Evolutionary conservation across 1,139 yeast genomes (phyloP), one percentile per base, ranked within the genome.

Genomic region (Lodderomyces oxycetoniae): DNA sequence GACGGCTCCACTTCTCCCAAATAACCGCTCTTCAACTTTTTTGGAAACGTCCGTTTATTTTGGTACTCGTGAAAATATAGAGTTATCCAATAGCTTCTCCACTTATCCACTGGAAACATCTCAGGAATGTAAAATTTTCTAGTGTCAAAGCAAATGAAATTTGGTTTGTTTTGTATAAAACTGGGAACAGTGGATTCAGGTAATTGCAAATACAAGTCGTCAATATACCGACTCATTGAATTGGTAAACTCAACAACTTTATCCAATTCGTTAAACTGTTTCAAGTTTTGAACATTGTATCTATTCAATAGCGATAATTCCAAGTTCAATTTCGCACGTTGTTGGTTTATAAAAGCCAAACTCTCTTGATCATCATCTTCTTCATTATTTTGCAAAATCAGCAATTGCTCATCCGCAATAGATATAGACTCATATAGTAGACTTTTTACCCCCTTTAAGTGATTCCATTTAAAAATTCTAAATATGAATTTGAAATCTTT

Each of bases 21-120:
- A 32, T 34, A 36, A 4, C 46, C 46, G 17, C 38, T 31, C 33
- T 38, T 39, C 5, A 42, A 16, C 10, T 10, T 31, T 2, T 16
- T 7, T 1, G 46, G 46, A 26, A 34, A 25, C 11, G 24, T 12
- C 5, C 33, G 27, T 3, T 32, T 17, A 8, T 16, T 19, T 5
- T 19, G 19, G 11, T 19, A 11, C 11, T 34, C 32, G 4, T 38
- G 17, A 8, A 41, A 26, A 28, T 36, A 45, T 11, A 27, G 16
- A 13, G 30, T 8, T 27, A 47, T 37, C 51, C 53, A 50, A 38
- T 37, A 47, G 15, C 35, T 31, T 33, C 55, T 38, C 53, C 53
- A 50, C 6, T 34, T 30, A 11, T 16, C 8, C 9, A 31, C 27
- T 2, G 45, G 32, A 6, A 40, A 26, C 11, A 37, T 17, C 23